A percentile compares a stretch with the other conserved stretches of the same genome.
phyloP scores from a whole-genome alignment of 768 basidiomycete genomes.

The Leccinum olivaceopallidum region DNA sequence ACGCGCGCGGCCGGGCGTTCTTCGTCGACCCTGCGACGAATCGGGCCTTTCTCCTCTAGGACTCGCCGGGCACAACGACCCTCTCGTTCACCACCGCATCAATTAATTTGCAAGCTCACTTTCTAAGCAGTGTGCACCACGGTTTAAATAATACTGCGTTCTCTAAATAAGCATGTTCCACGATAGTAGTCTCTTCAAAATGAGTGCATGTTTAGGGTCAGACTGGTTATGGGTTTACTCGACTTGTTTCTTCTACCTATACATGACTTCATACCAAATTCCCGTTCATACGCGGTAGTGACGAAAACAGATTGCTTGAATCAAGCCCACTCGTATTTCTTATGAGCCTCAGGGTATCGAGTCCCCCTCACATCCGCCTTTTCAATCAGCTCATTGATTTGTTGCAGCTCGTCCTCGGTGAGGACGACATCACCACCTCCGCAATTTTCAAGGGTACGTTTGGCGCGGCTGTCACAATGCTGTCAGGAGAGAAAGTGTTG shows the following conservation, averaged over 20 bases:
- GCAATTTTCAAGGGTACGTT: slow-evolving; percentile 47
- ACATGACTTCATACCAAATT: neutral
- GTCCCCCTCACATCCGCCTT: slow-evolving; percentile 39
- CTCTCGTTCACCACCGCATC: too few relatives aligned
- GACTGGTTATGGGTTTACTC: neutral
- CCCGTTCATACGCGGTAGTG: neutral
- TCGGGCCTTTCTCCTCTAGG: neutral
- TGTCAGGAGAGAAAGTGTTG: neutral
- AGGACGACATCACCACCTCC: slow-evolving; percentile 44
- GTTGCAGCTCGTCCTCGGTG: slow-evolving; percentile 38
- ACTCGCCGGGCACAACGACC: too few relatives aligned
- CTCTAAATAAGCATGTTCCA: too few relatives aligned
- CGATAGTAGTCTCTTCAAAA: too few relatives aligned
- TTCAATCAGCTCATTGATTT: slow-evolving; percentile 40
- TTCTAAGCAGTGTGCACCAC: too few relatives aligned
- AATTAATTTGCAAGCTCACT: too few relatives aligned
- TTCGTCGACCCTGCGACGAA: neutral
- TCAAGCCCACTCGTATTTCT: slow-evolving; percentile 33
- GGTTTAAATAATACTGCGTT: too few relatives aligned
- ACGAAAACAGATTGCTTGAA: neutral
- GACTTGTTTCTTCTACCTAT: neutral
- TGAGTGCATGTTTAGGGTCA: neutral
- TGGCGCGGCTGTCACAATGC: slow-evolving; percentile 26
- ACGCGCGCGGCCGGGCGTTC: neutral
- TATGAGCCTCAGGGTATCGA: slow-evolving; percentile 35